A percentile compares a stretch with the other conserved stretches of the same genome.
Evolutionary conservation across 257 asterid species (phyloP).

Genomic region (Knoxia roxburghii): DNA sequence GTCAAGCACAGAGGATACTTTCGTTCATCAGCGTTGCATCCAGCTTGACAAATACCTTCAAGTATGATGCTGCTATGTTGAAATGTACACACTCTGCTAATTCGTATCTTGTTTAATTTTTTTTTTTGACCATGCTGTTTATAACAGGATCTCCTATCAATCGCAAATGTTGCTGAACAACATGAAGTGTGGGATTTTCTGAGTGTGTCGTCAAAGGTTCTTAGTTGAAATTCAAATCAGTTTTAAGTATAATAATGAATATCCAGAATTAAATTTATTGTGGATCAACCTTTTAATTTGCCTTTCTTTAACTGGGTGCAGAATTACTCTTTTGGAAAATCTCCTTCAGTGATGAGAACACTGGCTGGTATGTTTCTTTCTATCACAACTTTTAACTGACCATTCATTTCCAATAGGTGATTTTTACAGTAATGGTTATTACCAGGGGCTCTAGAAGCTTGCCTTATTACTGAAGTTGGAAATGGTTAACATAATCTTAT

Average conservation of each 20-base stretch:
- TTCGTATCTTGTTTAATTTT: constrained; percentile 10
- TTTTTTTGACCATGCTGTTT: constrained; percentile 24
- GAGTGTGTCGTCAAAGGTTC: constrained; percentile 87
- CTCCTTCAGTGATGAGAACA: constrained; percentile 88
- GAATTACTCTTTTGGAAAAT: constrained; percentile 96
- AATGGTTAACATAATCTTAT: not conserved
- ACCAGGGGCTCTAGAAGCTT: constrained; percentile 1
- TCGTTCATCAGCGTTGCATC: constrained; percentile 96
- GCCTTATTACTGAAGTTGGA: not conserved
- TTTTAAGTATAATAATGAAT: constrained; percentile 1
- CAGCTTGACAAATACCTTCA: constrained; percentile 95
- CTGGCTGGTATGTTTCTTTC: constrained; percentile 65
- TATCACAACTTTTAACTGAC: constrained; percentile 14
- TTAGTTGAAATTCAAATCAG: constrained; percentile 11
- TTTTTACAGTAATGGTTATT: not conserved
- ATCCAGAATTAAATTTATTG: constrained; percentile 11
- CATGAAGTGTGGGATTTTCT: constrained; percentile 99
- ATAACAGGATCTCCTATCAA: constrained; percentile 82
- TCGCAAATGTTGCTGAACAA: constrained; percentile 98
- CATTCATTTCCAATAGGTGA: constrained; percentile 4
- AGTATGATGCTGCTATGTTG: constrained; percentile 38
- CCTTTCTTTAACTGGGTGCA: constrained; percentile 28
- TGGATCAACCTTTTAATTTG: constrained; percentile 28
- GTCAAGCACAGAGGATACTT: constrained; percentile 93
- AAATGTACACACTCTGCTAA: constrained; percentile 2